phyloP scores from a whole-genome alignment of 2,329 filamentous ascomycete genomes.

The Teratosphaeria nubilosa region DNA sequence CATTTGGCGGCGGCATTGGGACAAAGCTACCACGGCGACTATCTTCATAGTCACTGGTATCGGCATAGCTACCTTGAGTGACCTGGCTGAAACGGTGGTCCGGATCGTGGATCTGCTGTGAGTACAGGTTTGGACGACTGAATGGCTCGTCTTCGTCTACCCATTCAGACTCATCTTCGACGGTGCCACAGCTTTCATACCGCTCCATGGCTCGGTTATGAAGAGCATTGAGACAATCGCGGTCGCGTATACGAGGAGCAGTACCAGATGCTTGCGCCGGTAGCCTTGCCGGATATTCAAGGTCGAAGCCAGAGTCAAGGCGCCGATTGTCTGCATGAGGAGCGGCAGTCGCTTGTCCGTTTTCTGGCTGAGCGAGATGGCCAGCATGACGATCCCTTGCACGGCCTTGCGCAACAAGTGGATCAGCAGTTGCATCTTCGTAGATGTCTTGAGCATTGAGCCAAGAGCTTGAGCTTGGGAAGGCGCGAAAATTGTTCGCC shows the following conservation, averaged over 20 bases:
- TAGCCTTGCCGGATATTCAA: conserved; percentile 2
- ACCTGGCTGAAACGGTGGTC: background rate
- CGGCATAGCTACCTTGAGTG: background rate
- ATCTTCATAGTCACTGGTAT: background rate
- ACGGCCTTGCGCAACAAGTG: background rate
- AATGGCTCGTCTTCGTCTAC: background rate
- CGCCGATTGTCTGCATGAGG: background rate
- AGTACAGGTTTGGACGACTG: background rate
- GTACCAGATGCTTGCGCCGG: conserved; percentile 3
- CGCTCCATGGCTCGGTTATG: background rate
- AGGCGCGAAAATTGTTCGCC: background rate
- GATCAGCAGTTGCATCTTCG: background rate
- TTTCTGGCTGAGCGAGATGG: background rate
- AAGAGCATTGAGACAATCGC: background rate
- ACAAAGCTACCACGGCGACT: background rate
- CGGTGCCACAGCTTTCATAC: background rate
- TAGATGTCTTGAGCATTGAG: background rate
- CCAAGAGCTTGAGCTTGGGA: conserved; percentile 1
- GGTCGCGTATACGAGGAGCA: conserved; percentile 1
- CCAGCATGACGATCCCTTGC: background rate
- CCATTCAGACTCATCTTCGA: background rate
- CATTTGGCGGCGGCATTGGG: background rate
- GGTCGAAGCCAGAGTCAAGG: background rate
- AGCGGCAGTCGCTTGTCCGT: background rate
- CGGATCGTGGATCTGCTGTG: background rate